Conservation (phyloP, 1,284 basidiomycete genomes). For the Cryptococcus sp. region DNA sequence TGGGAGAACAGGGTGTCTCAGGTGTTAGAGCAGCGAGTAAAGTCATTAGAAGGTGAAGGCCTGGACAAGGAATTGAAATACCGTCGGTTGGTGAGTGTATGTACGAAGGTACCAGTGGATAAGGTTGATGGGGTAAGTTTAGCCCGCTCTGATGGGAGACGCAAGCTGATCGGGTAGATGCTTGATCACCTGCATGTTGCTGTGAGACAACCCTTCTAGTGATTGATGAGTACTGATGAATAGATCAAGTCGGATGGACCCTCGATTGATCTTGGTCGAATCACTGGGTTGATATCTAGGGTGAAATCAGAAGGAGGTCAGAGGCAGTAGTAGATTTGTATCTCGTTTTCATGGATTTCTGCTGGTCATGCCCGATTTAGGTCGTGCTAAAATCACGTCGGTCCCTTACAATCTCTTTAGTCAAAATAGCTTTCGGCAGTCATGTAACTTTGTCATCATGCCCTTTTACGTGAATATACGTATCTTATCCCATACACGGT, state of each 20-base stretch:
- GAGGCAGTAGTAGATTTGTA: too few relatives aligned
- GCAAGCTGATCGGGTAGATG: conserved; percentile 59
- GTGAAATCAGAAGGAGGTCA: conserved; percentile 22
- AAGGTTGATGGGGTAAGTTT: conserved; percentile 79
- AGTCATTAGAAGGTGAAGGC: conserved; percentile 68
- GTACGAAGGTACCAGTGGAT: conserved; percentile 79
- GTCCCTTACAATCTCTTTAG: too few relatives aligned
- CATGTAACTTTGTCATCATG: too few relatives aligned
- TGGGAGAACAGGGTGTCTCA: conserved; percentile 78
- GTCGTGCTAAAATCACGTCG: too few relatives aligned
- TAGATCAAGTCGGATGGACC: conserved; percentile 78
- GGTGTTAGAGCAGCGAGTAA: conserved; percentile 65
- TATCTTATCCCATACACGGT: too few relatives aligned
- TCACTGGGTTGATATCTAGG: conserved; percentile 73
- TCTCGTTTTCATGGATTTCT: too few relatives aligned
- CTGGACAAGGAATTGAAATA: conserved; percentile 83
- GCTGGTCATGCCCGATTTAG: too few relatives aligned
- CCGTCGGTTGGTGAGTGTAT: conserved; percentile 83
- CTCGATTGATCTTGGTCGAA: conserved; percentile 74
- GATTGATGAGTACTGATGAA: neutral
- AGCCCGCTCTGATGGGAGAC: neutral
- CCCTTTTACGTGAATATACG: too few relatives aligned
- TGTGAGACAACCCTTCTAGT: neutral
- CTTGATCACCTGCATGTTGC: conserved; percentile 81
- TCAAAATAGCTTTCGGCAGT: too few relatives aligned